Evolutionary conservation across 2,329 filamentous ascomycete genomes (phyloP), one percentile per base, ranked within the genome.

Genomic region (Immersiporthe knoxdaviesiana): DNA sequence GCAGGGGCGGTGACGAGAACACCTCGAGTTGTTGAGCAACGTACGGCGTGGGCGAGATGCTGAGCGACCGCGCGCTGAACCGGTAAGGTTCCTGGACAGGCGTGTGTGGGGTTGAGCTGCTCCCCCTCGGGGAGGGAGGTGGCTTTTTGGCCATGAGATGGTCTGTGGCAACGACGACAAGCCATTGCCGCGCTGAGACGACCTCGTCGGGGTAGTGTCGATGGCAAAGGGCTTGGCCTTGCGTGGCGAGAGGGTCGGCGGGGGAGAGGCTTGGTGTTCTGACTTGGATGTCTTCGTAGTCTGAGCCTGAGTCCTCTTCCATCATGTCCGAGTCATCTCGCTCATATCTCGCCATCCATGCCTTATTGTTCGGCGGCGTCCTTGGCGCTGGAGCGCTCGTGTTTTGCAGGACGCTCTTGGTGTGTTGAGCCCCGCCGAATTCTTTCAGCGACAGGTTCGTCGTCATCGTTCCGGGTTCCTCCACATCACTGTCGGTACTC

Each of bases 21-120:
- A 71, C 41, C 54, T 68, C 65, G n/a, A 70, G 65, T 47, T 67
- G 64, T n/a, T 62, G 50, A 21, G 70, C 68, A 18, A 70, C 30
- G 30, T 67, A 64, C 7, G 63, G 27, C 10, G 70, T 64, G 24
- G 64, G 67, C 35, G 64, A 69, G 56, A 58, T 56, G 11, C 64
- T 69, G 35, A 56, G 47, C 21, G 70, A 69, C 12, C 67, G 62
- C 41, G 62, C 50, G 41, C 24, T 54, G 24, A 41, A 21, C 5
- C 41, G 18, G 24, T 32, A 27, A n/a, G n/a, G 35, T 44, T 16
- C 18, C 10, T 35, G 30, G 4, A 44, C 30, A 14, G 69, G 35
- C 27, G 44, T 69, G 32, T n/a, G 54, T 14, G 41, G 39, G n/a
- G 27, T 30, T 21, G 63, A 65, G 47, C 30, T 30, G 3, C 7